Evolutionary conservation across 164 flowering plant species (phyloP).

Genomic region (Macadamia integrifolia): DNA sequence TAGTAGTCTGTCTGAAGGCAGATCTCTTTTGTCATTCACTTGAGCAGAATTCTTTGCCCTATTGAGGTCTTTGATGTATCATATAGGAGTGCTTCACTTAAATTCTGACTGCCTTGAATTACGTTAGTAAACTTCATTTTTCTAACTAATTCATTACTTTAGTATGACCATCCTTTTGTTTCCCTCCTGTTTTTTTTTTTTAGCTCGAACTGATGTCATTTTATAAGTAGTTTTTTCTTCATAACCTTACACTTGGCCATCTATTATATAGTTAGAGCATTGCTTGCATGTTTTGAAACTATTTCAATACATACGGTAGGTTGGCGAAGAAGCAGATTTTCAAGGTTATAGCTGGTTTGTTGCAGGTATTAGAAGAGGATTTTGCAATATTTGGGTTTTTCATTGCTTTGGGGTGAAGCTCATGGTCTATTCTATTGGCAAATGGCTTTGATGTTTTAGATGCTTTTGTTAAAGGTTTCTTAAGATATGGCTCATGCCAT

Average conservation of each 20-base stretch:
- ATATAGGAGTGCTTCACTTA: too few species aligned
- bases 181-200: too few species aligned
- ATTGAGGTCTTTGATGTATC: too few species aligned
- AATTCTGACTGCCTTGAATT: too few species aligned
- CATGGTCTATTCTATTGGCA: conserved; percentile 56
- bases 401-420: conserved; percentile 87
- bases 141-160: too few species aligned
- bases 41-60: too few species aligned
- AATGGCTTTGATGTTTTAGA: conserved; percentile 63
- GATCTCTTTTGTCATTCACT: too few species aligned
- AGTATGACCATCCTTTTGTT: too few species aligned
- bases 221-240: too few species aligned
- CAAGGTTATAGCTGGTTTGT: conserved; percentile 6
- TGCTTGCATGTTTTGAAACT: neutral
- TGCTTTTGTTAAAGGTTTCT: conserved; percentile 62
- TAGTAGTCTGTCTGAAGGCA: too few species aligned
- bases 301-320: neutral
- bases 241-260: neutral
- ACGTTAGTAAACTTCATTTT: too few species aligned
- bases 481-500: conserved; percentile 42
- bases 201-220: too few species aligned
- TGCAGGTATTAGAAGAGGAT: conserved; percentile 91
- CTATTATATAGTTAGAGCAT: neutral
- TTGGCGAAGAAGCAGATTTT: conserved; percentile 7
- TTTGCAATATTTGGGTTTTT: conserved; percentile 95